phyloP scores from a whole-genome alignment of 2,329 filamentous ascomycete genomes.

The Fusarium paranaense region DNA sequence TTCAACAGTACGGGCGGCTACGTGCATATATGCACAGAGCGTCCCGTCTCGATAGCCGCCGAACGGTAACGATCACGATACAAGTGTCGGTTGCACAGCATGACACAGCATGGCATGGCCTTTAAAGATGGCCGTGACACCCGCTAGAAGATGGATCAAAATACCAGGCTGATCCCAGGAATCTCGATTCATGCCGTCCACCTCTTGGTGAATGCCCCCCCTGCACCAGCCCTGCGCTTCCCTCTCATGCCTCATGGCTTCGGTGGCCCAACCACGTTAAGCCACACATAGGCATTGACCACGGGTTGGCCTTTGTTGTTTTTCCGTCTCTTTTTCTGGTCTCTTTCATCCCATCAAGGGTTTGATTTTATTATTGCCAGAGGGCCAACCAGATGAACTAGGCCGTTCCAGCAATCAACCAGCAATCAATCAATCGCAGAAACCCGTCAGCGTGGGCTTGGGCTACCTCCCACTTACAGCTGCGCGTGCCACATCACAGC shows the following conservation, averaged over 20 bases:
- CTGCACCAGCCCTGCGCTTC: not conserved
- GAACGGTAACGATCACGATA: slow-evolving; percentile 3
- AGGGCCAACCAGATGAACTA: not conserved
- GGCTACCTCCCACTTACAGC: not conserved
- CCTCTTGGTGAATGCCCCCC: not conserved
- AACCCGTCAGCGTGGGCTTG: not conserved
- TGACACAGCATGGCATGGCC: not conserved
- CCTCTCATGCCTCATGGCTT: slow-evolving; percentile 8
- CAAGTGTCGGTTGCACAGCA: not conserved
- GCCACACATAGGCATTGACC: slow-evolving; percentile 32
- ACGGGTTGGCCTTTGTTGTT: slow-evolving; percentile 1
- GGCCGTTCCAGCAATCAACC: not conserved
- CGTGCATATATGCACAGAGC: slow-evolving; percentile 12
- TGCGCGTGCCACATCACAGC: not conserved
- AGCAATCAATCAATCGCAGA: not conserved
- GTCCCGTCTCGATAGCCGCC: slow-evolving; percentile 37
- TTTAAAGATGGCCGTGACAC: not conserved
- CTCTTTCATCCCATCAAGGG: not conserved
- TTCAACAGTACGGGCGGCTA: slow-evolving; percentile 9
- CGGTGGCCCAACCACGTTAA: slow-evolving; percentile 15
- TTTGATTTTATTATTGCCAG: not conserved
- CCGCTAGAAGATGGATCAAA: not conserved
- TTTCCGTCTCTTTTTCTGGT: not conserved
- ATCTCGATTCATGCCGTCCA: not conserved
- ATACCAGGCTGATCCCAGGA: slow-evolving; percentile 8